phyloP scores from a whole-genome alignment of 1,284 basidiomycete species.

The Xerocomus amazonicus region DNA sequence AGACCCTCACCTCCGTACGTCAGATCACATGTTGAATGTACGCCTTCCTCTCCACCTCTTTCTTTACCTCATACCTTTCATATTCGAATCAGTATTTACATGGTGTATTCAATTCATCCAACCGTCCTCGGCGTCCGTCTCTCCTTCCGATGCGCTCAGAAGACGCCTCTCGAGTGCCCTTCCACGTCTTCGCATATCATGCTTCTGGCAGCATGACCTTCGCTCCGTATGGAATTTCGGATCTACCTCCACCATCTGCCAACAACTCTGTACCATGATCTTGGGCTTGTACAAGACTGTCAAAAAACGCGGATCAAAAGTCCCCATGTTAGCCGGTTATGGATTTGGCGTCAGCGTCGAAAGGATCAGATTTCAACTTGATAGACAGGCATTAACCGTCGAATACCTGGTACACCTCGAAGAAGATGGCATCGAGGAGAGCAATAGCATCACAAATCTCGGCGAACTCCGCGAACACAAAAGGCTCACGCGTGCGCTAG shows the following conservation, averaged over 20 bases:
- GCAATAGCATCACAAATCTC: conserved; percentile 43
- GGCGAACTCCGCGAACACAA: conserved; percentile 61
- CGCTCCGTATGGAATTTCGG: conserved; percentile 82
- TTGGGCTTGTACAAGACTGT: conserved; percentile 78
- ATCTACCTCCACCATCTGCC: conserved; percentile 51
- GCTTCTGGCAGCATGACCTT: conserved; percentile 97
- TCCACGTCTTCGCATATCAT: conserved; percentile 71
- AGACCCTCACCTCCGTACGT: conserved; percentile 94
- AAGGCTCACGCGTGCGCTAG: conserved; percentile 70
- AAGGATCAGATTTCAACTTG: conserved; percentile 72
- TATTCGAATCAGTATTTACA: conserved; percentile 64
- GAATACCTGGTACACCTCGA: conserved; percentile 84
- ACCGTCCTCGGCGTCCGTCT: conserved; percentile 36
- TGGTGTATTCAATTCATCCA: conserved; percentile 84
- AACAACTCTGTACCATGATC: conserved; percentile 81
- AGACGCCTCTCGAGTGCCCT: conserved; percentile 28
- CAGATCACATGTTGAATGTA: conserved; percentile 81
- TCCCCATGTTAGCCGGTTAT: conserved; percentile 76
- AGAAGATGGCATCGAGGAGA: conserved; percentile 42
- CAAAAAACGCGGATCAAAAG: conserved; percentile 64
- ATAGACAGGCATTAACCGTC: conserved; percentile 78
- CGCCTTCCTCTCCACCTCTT: conserved; percentile 30
- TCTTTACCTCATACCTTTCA: conserved; percentile 11
- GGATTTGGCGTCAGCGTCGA: conserved; percentile 83
- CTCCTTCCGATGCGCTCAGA: conserved; percentile 37